Evolutionary conservation across 1,284 basidiomycete genomes (phyloP).

Genomic region (Boletus sp.): DNA sequence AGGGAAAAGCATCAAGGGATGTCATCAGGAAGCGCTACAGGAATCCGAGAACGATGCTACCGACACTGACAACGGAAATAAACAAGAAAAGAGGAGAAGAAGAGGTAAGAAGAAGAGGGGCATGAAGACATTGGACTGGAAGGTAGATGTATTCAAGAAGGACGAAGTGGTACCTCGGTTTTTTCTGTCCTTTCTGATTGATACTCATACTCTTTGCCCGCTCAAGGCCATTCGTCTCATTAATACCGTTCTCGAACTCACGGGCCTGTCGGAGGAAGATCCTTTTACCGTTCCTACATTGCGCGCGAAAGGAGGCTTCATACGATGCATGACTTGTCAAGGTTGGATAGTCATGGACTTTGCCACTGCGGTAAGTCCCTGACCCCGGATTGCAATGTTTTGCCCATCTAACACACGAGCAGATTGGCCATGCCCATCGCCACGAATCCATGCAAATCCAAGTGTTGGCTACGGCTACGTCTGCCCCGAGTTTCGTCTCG

Average conservation of each 20-base stretch:
- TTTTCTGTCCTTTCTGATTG: neutral
- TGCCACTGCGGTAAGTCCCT: slow-evolving; percentile 44
- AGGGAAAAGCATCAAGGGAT: neutral
- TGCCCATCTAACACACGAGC: neutral
- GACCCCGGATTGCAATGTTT: neutral
- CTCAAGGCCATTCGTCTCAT: slow-evolving; percentile 45
- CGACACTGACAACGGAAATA: neutral
- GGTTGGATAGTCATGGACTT: slow-evolving; percentile 50
- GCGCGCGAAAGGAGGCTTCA: slow-evolving; percentile 30
- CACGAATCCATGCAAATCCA: slow-evolving; percentile 53
- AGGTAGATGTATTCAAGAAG: slow-evolving; percentile 47
- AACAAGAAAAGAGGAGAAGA: slow-evolving; percentile 5
- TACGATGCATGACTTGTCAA: slow-evolving; percentile 55
- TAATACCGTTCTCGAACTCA: slow-evolving; percentile 36
- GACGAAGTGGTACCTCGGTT: slow-evolving; percentile 50
- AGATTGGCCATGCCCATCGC: slow-evolving; percentile 63
- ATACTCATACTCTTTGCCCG: neutral
- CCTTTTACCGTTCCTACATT: slow-evolving; percentile 25
- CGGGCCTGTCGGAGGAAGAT: slow-evolving; percentile 35
- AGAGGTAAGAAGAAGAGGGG: slow-evolving; percentile 12
- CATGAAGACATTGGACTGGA: slow-evolving; percentile 43
- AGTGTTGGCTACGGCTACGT: slow-evolving; percentile 30
- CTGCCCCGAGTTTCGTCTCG: neutral
- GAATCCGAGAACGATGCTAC: neutral
- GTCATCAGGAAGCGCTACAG: neutral